Percentiles rank a stretch among this genome's conserved stretches.
Evolutionary conservation across 768 basidiomycete genomes (phyloP).

Genomic region (Leccinum sublutescens): DNA sequence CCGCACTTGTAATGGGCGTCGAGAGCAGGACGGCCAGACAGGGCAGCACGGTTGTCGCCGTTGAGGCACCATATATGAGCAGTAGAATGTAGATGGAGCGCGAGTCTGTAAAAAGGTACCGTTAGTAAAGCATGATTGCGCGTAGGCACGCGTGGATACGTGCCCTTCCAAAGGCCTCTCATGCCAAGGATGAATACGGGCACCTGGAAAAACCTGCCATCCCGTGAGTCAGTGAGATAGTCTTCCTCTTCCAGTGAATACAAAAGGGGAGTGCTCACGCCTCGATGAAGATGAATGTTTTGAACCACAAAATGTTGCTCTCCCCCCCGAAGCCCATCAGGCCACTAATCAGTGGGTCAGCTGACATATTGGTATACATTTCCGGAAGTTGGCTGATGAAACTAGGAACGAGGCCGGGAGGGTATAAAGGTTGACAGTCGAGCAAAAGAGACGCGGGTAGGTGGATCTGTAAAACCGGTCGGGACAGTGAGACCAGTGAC

Average conservation of each 20-base stretch:
- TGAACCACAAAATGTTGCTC: slow-evolving; percentile 56
- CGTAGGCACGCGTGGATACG: neutral
- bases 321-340: slow-evolving; percentile 42
- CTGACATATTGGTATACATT: slow-evolving; percentile 55
- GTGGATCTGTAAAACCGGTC: slow-evolving; percentile 46
- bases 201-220: slow-evolving; percentile 57
- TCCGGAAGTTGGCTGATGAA: slow-evolving; percentile 43
- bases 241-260: neutral
- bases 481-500: neutral
- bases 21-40: slow-evolving; percentile 62
- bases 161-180: slow-evolving; percentile 57
- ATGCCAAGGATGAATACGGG: slow-evolving; percentile 76
- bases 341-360: slow-evolving; percentile 66
- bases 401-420: slow-evolving; percentile 47
- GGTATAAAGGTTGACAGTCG: slow-evolving; percentile 70
- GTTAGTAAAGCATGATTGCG: neutral
- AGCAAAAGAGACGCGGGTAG: slow-evolving; percentile 65
- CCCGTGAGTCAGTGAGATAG: neutral
- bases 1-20: slow-evolving; percentile 42
- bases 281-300: slow-evolving; percentile 61
- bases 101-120: slow-evolving; percentile 38
- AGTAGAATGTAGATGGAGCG: slow-evolving; percentile 59
- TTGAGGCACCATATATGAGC: slow-evolving; percentile 73
- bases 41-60: slow-evolving; percentile 74
- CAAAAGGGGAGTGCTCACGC: slow-evolving; percentile 38